Evolutionary conservation across 345 rosid species (phyloP).

Genomic region (Boechera stricta): DNA sequence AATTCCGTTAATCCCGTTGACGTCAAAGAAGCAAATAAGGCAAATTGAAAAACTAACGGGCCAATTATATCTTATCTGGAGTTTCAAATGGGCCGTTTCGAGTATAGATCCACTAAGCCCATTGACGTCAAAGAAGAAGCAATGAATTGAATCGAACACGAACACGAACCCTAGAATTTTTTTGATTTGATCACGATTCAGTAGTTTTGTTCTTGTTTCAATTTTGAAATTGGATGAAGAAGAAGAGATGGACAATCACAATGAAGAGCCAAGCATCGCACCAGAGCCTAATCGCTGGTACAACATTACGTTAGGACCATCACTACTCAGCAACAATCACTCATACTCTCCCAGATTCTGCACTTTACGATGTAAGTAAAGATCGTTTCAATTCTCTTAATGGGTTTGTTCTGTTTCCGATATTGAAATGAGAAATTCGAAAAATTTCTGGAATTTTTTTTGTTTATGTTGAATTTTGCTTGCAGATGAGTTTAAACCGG

Average conservation of each 20-base stretch:
- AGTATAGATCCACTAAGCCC: neutral
- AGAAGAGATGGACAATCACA: constrained; percentile 30
- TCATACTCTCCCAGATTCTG: constrained; percentile 62
- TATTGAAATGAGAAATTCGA: neutral
- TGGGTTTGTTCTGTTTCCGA: constrained; percentile 19
- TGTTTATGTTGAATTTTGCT: neutral
- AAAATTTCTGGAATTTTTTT: neutral
- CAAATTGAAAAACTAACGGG: neutral
- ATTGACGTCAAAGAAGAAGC: neutral
- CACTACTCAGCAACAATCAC: constrained; percentile 55
- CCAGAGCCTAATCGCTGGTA: constrained; percentile 77
- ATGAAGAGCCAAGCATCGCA: constrained; percentile 64
- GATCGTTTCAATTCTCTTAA: neutral
- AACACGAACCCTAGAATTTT: constrained; percentile 24
- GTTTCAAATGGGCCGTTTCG: neutral
- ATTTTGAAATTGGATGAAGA: neutral
- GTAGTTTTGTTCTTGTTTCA: neutral
- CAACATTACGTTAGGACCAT: constrained; percentile 64
- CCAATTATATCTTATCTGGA: neutral
- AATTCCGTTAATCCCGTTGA: too few species aligned
- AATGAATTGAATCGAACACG: neutral
- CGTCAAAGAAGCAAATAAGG: too few species aligned
- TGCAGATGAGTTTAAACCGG: constrained; percentile 86
- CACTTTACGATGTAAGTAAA: constrained; percentile 68
- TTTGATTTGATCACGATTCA: neutral